Percentiles rank a stretch among this genome's conserved stretches.
These are phyloP conservation scores for Aspergillus pseudoterreus DNA, from an alignment of 2,329 filamentous ascomycete species.

Conservation along the genomic window DNA sequence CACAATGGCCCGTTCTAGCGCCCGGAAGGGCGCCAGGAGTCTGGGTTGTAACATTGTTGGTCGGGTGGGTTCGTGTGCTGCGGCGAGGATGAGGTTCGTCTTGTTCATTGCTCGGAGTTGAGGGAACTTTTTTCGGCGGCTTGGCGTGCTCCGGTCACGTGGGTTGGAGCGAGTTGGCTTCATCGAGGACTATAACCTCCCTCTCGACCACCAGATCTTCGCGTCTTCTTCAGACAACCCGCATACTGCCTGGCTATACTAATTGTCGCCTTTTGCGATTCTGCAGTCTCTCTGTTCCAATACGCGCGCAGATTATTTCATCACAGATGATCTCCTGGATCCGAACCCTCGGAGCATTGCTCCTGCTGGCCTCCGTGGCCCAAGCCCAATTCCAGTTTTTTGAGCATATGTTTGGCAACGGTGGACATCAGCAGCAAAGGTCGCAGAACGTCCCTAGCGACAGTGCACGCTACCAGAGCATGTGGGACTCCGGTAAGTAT, in stretches of 20 bases:
- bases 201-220: neutral
- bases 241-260: neutral
- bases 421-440: conserved; percentile 54
- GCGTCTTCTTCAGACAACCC: no score
- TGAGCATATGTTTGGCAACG: conserved; percentile 84
- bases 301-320: conserved; percentile 21
- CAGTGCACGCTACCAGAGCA: conserved; percentile 70
- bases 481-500: conserved; percentile 62
- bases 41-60: conserved; percentile 41
- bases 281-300: neutral
- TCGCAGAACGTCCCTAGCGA: conserved; percentile 80
- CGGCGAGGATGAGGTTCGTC: neutral
- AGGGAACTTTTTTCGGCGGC: conserved; percentile 17
- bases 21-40: conserved; percentile 36
- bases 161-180: conserved; percentile 28
- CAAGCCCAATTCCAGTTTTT: conserved; percentile 94
- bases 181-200: conserved; percentile 11
- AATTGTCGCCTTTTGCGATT: neutral
- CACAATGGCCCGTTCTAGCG: conserved; percentile 34
- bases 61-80: neutral
- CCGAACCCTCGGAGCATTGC: conserved; percentile 42
- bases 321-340: conserved; percentile 12
- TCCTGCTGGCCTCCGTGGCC: conserved; percentile 57
- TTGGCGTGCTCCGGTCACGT: conserved; percentile 27
- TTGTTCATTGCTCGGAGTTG: neutral